Evolutionary conservation across 306 rosid genomes (phyloP).

Genomic region (Dryas drummondii): DNA sequence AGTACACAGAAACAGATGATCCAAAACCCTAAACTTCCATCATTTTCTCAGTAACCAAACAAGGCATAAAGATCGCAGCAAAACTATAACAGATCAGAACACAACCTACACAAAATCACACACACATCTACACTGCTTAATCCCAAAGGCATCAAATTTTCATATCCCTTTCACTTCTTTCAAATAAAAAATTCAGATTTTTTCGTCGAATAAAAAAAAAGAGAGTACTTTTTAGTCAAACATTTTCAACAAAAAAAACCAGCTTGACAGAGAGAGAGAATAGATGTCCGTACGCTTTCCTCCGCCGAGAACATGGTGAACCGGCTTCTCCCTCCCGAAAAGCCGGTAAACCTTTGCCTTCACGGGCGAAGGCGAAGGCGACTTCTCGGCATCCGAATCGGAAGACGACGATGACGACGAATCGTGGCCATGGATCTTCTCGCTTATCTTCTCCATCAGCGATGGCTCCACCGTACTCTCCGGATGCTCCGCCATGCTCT

Average conservation of each 20-base stretch:
- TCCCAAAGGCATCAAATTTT: not conserved
- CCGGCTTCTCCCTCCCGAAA: constrained; percentile 76
- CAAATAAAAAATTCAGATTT: too few relatives aligned
- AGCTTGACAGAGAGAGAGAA: not conserved
- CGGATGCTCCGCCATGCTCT: constrained; percentile 63
- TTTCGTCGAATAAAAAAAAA: too few relatives aligned
- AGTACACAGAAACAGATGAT: not conserved
- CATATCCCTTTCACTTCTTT: too few relatives aligned
- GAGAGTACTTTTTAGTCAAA: too few relatives aligned
- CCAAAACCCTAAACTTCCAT: not conserved
- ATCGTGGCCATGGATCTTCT: constrained; percentile 61
- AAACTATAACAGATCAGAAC: not conserved
- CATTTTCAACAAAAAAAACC: not conserved
- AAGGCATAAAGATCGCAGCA: not conserved
- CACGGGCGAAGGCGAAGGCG: constrained; percentile 26
- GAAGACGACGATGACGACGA: constrained; percentile 60
- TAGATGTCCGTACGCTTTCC: constrained; percentile 63
- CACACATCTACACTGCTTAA: not conserved
- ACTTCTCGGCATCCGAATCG: constrained; percentile 46
- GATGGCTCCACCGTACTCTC: constrained; percentile 48
- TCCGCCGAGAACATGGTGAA: constrained; percentile 77
- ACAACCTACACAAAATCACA: not conserved
- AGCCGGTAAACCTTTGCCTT: constrained; percentile 66
- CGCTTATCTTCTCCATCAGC: constrained; percentile 55
- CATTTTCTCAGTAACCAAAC: constrained; percentile 9